These are phyloP conservation scores for Xylariaceae sp. DNA, from an alignment of 2,329 filamentous ascomycete species.

Conservation along the genomic window DNA sequence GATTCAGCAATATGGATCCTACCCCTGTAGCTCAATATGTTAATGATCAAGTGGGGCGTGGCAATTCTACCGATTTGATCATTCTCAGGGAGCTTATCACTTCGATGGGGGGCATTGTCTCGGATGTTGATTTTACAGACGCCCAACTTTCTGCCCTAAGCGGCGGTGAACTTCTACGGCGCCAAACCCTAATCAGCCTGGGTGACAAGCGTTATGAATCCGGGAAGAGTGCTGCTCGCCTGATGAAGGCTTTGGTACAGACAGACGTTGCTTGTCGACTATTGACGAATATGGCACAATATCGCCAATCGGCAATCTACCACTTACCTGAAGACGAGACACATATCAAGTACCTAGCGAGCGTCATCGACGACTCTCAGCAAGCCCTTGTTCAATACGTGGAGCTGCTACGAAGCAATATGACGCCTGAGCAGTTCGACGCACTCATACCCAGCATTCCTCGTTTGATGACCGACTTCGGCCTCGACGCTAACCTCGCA, in stretches of 20 bases:
- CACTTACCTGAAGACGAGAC: constrained; percentile 70
- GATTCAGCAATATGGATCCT: constrained; percentile 81
- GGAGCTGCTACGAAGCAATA: constrained; percentile 81
- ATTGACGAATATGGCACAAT: constrained; percentile 88
- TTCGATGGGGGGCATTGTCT: constrained; percentile 91
- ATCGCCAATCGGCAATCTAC: constrained; percentile 84
- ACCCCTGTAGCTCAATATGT: constrained; percentile 89
- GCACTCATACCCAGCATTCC: constrained; percentile 74
- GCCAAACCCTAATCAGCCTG: constrained; percentile 77
- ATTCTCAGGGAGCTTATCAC: constrained; percentile 88
- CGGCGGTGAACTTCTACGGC: constrained; percentile 77
- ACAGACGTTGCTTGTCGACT: constrained; percentile 79
- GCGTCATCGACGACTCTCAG: constrained; percentile 88
- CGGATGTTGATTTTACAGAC: constrained; percentile 86
- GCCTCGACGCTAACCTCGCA: constrained; percentile 77
- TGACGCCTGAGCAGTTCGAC: constrained; percentile 77
- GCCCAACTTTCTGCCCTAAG: constrained; percentile 85
- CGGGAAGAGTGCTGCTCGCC: constrained; percentile 72
- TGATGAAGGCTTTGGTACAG: constrained; percentile 78
- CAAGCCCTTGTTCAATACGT: constrained; percentile 84
- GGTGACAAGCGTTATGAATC: constrained; percentile 81
- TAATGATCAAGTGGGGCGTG: constrained; percentile 75
- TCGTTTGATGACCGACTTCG: constrained; percentile 75
- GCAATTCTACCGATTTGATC: constrained; percentile 88
- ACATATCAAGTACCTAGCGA: constrained; percentile 86